Evolutionary conservation across 108 stramenopile genomes (phyloP), one percentile per base, ranked within the genome.

Genomic region (Conticribra weissflogii): DNA sequence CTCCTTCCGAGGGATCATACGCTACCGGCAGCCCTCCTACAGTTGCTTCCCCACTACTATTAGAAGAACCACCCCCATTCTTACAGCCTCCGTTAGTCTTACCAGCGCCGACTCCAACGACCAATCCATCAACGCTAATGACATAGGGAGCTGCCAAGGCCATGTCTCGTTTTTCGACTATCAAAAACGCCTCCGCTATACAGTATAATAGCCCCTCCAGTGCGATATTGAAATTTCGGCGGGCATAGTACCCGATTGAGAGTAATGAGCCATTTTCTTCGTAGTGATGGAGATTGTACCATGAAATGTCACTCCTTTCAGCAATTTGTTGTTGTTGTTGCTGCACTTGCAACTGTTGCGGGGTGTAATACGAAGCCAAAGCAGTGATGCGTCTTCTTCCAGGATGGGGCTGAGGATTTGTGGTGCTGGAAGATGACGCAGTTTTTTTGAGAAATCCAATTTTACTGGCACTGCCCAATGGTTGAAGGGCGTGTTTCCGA

Each of bases 191-290:
- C 54, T 87, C 83, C 0, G 74, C 78, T 32, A 94, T 66, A 71
- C 93, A 94, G 33, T 85, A 71, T 3, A 85, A 47, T 23, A 95
- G 52, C 27, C 74, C 86, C 14, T 81, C 72, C 29, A 95, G 63
- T 1, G 90, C 89, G 9, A 71, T 76, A 52, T 95, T 88, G 63
- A 91, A 95, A 72, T 90, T 90, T 44, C 93, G 84, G 61, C 78
- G 63, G n/a, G 85, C 83, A 49, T 79, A 79, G 45, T 79, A 79
- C 7, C 78, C 78, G 31, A 79, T 68, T 36, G 78, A 79, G 18
- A 79, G 59, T 19, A 71, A 8, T 5, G 78, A 79, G 18, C 78
- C 78, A 44, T 68, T 79, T 52, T 79, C 78, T 63, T 79, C 78
- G 33, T 79, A 79, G 51, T 79, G 78, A 53, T 79, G 59, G 0